Conservation (phyloP, 805 yeast species). For the Candida schatavii region DNA sequence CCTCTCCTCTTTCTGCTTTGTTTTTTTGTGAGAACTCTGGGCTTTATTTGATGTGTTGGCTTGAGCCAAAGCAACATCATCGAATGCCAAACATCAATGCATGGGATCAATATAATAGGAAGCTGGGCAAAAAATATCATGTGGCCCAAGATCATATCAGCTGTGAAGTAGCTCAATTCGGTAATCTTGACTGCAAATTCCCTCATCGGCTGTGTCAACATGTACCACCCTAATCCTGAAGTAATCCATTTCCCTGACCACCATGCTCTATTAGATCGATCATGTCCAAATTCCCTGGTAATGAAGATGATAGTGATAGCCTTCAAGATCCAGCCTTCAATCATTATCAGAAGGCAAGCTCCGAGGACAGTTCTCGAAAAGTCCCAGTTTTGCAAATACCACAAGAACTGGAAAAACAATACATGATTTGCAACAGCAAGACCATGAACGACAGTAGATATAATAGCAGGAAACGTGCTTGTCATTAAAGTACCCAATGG, state of each 20-base stretch:
- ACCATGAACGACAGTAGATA: slow-evolving; percentile 58
- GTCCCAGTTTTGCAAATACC: slow-evolving; percentile 68
- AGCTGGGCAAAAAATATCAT: slow-evolving; percentile 53
- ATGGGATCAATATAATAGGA: slow-evolving; percentile 63
- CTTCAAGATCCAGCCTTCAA: slow-evolving; percentile 60
- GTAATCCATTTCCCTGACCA: slow-evolving; percentile 70
- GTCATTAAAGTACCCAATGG: slow-evolving; percentile 47
- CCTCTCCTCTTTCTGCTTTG: slow-evolving; percentile 39
- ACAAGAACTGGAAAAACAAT: slow-evolving; percentile 57
- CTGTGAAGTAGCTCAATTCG: slow-evolving; percentile 67
- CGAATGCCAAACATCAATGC: slow-evolving; percentile 64
- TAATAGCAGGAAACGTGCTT: slow-evolving; percentile 44
- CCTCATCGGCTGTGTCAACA: slow-evolving; percentile 60
- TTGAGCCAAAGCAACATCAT: slow-evolving; percentile 65
- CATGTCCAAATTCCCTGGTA: slow-evolving; percentile 62
- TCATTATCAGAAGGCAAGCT: slow-evolving; percentile 48
- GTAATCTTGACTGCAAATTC: slow-evolving; percentile 61
- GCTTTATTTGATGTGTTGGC: slow-evolving; percentile 51
- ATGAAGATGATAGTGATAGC: slow-evolving; percentile 47
- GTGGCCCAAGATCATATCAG: slow-evolving; percentile 62
- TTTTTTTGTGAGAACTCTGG: slow-evolving; percentile 42
- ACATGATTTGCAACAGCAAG: slow-evolving; percentile 52
- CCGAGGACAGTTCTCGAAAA: slow-evolving; percentile 60
- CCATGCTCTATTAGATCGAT: slow-evolving; percentile 56
- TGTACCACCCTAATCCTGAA: slow-evolving; percentile 59